These are phyloP conservation scores for Fraxinus ornus DNA, from an alignment of 305 asterid species.

Conservation along the genomic window DNA sequence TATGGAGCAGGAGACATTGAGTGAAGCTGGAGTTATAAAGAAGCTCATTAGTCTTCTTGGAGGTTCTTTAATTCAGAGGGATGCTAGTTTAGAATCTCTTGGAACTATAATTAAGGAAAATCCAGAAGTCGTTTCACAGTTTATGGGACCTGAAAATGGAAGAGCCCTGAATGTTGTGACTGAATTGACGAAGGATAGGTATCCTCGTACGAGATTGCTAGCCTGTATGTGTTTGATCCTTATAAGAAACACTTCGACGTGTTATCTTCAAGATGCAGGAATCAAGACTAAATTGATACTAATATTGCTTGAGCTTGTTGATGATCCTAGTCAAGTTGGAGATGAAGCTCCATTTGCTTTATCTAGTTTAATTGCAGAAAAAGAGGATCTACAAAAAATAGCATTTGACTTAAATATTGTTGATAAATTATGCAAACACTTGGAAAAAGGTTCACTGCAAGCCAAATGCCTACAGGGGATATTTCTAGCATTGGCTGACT, in stretches of 20 bases:
- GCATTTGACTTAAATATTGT: constrained; percentile 71
- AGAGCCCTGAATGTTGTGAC: constrained; percentile 55
- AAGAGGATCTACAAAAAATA: constrained; percentile 78
- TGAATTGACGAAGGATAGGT: constrained; percentile 72
- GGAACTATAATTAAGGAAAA: constrained; percentile 73
- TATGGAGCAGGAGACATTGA: constrained; percentile 65
- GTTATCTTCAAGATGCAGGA: constrained; percentile 59
- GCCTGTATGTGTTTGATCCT: constrained; percentile 80
- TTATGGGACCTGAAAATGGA: constrained; percentile 73
- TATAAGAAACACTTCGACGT: constrained; percentile 55
- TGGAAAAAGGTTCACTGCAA: constrained; percentile 49
- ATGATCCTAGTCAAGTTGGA: constrained; percentile 94
- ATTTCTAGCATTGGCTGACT: constrained; percentile 68
- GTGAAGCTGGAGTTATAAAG: constrained; percentile 70
- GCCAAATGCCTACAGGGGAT: constrained; percentile 71
- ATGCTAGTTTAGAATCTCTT: constrained; percentile 88
- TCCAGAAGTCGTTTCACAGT: constrained; percentile 61
- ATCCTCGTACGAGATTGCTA: constrained; percentile 80
- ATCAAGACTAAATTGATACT: constrained; percentile 59
- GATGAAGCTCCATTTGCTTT: constrained; percentile 85
- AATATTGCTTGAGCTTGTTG: constrained; percentile 77
- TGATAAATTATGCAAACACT: constrained; percentile 63
- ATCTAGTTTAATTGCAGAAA: constrained; percentile 65
- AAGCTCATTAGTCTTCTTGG: constrained; percentile 74
- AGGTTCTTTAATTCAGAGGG: constrained; percentile 75